These are phyloP conservation scores for Holtermanniella nyarrowii DNA, from an alignment of 768 basidiomycete species.

Conservation along the genomic window DNA sequence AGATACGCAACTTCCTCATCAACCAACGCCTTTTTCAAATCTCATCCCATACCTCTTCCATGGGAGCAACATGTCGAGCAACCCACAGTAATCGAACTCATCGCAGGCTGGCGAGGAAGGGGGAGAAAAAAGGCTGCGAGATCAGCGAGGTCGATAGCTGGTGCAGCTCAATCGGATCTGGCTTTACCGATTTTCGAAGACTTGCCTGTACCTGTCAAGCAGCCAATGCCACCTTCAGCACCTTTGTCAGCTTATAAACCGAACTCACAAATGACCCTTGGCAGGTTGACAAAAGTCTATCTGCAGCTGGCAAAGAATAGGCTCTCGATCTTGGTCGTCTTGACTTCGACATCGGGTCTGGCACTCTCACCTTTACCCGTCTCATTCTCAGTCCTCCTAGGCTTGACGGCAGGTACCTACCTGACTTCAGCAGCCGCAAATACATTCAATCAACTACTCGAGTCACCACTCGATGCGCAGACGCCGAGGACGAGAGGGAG, in stretches of 20 bases:
- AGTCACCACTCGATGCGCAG: constrained; percentile 91
- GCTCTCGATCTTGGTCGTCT: constrained; percentile 69
- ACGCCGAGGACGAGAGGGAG: constrained; percentile 82
- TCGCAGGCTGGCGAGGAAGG: background rate
- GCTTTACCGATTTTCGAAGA: constrained; percentile 16
- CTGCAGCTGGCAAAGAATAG: constrained; percentile 72
- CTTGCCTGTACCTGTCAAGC: constrained; percentile 18
- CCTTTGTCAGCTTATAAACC: constrained; percentile 27
- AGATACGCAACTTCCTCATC: background rate
- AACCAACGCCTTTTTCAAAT: background rate
- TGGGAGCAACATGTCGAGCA: background rate
- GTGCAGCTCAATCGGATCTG: background rate
- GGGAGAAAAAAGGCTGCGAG: background rate
- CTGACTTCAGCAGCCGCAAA: constrained; percentile 90
- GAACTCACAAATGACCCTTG: constrained; percentile 38
- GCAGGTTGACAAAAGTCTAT: constrained; percentile 56
- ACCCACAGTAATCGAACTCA: background rate
- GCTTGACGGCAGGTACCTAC: constrained; percentile 78
- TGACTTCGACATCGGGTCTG: constrained; percentile 84
- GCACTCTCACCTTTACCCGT: constrained; percentile 83
- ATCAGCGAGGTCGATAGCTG: background rate
- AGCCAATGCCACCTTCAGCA: constrained; percentile 17
- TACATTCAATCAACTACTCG: constrained; percentile 86
- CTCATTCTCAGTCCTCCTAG: constrained; percentile 69
- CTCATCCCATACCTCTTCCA: background rate